Conservation (phyloP, 768 basidiomycete species). For the Mycena chlorophos region DNA sequence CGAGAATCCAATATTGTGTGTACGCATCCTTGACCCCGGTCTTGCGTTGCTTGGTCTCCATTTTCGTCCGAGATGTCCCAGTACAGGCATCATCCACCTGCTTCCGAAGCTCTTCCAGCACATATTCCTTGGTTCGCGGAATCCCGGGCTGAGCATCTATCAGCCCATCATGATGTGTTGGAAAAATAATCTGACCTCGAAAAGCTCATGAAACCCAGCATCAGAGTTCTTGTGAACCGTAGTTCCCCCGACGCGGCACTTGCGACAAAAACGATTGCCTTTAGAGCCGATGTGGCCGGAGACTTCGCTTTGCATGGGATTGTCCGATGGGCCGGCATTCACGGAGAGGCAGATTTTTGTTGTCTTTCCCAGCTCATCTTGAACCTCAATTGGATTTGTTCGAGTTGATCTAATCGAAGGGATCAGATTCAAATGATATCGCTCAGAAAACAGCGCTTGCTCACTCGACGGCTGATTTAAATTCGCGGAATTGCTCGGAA, state of each 20-base stretch:
- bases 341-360: conserved; percentile 28
- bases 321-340: conserved; percentile 37
- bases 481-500: conserved; percentile 38
- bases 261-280: conserved; percentile 42
- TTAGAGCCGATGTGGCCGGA: conserved; percentile 41
- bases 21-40: conserved; percentile 41
- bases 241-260: conserved; percentile 39
- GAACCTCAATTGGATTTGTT: conserved; percentile 31
- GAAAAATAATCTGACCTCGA: conserved; percentile 25
- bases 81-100: conserved; percentile 36
- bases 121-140: conserved; percentile 24
- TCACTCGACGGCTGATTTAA: conserved; percentile 34
- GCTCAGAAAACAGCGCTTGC: conserved; percentile 14
- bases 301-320: conserved; percentile 40
- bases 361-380: conserved; percentile 28
- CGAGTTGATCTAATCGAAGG: conserved; percentile 32
- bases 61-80: conserved; percentile 28
- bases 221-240: conserved; percentile 33
- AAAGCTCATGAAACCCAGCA: conserved; percentile 36
- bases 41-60: conserved; percentile 31
- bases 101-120: conserved; percentile 24
- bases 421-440: conserved; percentile 11
- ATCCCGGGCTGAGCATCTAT: conserved; percentile 25
- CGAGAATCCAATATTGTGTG: conserved; percentile 40
- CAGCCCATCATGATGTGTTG: not conserved